These are phyloP conservation scores for Crucihimalaya himalaica DNA, from an alignment of 345 rosid species.

Conservation along the genomic window DNA sequence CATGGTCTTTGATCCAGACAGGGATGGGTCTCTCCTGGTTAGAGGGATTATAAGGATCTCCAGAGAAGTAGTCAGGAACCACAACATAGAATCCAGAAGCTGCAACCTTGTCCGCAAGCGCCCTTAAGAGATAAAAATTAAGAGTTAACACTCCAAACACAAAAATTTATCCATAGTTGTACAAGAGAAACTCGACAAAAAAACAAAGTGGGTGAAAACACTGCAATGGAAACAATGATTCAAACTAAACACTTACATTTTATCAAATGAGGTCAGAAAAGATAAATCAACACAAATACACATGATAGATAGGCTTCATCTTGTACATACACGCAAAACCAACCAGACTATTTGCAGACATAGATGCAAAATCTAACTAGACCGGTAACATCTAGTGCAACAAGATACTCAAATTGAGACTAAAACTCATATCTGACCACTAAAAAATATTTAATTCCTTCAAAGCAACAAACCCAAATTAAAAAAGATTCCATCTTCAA, in stretches of 20 bases:
- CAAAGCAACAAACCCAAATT: not conserved
- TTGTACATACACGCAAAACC: slow-evolving; percentile 12
- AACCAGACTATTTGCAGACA: not conserved
- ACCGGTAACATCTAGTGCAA: not conserved
- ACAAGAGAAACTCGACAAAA: not conserved
- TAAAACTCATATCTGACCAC: not conserved
- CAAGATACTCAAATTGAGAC: not conserved
- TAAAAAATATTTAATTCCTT: not conserved
- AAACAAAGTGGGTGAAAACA: not conserved
- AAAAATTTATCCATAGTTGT: slow-evolving; percentile 1
- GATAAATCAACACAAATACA: not conserved
- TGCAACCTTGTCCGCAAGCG: slow-evolving; percentile 80
- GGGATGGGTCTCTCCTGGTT: slow-evolving; percentile 42
- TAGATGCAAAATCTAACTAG: not conserved
- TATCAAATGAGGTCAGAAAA: not conserved
- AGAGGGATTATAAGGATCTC: slow-evolving; percentile 51
- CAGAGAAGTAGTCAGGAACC: slow-evolving; percentile 67
- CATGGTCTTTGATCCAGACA: slow-evolving; percentile 66
- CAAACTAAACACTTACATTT: not conserved
- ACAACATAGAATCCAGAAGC: slow-evolving; percentile 71
- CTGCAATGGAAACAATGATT: not conserved
- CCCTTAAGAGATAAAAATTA: slow-evolving; percentile 37
- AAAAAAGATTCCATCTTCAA: not conserved
- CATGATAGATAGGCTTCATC: not conserved
- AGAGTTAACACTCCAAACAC: not conserved